Percentiles rank a stretch among this genome's conserved stretches.
phyloP scores from a whole-genome alignment of 2,329 filamentous ascomycete species.

The Hypoxylon sp. region DNA sequence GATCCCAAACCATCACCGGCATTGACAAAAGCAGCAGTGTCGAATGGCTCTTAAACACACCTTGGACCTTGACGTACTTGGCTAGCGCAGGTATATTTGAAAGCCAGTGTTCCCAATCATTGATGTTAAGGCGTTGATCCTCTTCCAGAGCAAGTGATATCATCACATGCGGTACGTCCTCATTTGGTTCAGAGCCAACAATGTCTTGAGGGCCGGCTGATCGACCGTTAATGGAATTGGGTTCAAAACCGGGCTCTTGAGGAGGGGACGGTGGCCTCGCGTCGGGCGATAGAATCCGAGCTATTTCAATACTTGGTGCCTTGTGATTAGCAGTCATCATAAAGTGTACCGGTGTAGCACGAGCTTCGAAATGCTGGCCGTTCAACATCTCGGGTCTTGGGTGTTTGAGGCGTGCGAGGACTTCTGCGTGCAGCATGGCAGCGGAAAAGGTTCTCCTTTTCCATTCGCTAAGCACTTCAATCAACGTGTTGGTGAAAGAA shows the following conservation, averaged over 20 bases:
- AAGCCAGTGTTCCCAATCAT: constrained; percentile 72
- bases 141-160: constrained; percentile 72
- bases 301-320: constrained; percentile 71
- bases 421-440: constrained; percentile 73
- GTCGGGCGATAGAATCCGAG: constrained; percentile 56
- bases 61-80: constrained; percentile 73
- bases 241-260: constrained; percentile 47
- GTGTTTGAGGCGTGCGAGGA: constrained; percentile 72
- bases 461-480: constrained; percentile 73
- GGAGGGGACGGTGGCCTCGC: constrained; percentile 58
- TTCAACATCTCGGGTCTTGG: constrained; percentile 71
- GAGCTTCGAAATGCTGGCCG: constrained; percentile 70
- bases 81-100: constrained; percentile 69
- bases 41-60: constrained; percentile 73
- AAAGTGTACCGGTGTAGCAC: constrained; percentile 72
- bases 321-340: constrained; percentile 75
- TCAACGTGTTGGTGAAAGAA: constrained; percentile 72
- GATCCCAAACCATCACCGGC: constrained; percentile 72
- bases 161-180: constrained; percentile 72
- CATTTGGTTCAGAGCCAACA: constrained; percentile 62
- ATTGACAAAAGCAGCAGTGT: constrained; percentile 71
- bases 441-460: constrained; percentile 68
- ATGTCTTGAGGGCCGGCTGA: constrained; percentile 51
- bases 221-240: constrained; percentile 50
- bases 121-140: constrained; percentile 69